Evolutionary conservation across 2,329 filamentous ascomycete genomes (phyloP).

Genomic region (Claviceps sp.): DNA sequence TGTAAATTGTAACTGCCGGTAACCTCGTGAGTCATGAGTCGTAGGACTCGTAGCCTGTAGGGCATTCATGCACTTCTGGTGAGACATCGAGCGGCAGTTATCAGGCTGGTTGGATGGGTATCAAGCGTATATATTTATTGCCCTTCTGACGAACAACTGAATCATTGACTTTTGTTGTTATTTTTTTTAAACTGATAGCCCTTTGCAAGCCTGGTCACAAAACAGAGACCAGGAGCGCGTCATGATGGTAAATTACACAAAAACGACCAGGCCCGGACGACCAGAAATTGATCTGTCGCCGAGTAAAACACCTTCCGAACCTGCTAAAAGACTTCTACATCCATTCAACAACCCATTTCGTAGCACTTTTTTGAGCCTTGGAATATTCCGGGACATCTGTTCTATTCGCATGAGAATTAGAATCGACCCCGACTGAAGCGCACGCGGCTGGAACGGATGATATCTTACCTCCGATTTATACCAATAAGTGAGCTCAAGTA

Average conservation of each 20-base stretch:
- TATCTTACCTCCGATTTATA: slow-evolving; percentile 17
- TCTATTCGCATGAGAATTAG: slow-evolving; percentile 3
- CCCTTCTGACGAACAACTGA: background rate
- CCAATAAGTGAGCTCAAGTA: slow-evolving; percentile 33
- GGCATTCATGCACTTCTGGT: background rate
- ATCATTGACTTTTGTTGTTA: background rate
- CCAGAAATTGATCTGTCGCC: background rate
- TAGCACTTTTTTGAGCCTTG: slow-evolving; percentile 3
- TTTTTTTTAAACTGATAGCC: background rate
- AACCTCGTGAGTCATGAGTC: no score
- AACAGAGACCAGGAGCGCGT: background rate
- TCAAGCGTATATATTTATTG: background rate
- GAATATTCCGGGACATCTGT: slow-evolving; percentile 3
- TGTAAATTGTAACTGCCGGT: no score
- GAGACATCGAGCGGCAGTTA: background rate
- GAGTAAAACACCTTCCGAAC: background rate
- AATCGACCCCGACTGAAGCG: no score
- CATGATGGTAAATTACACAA: background rate
- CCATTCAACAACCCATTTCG: slow-evolving; percentile 2
- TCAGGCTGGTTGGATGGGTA: background rate
- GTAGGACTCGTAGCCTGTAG: no score
- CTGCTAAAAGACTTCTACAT: background rate
- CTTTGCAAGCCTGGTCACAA: background rate
- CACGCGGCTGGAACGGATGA: background rate
- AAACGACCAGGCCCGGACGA: background rate